These are phyloP conservation scores for Chaetothyriales sp. DNA, from an alignment of 2,329 filamentous ascomycete species.

Conservation along the genomic window DNA sequence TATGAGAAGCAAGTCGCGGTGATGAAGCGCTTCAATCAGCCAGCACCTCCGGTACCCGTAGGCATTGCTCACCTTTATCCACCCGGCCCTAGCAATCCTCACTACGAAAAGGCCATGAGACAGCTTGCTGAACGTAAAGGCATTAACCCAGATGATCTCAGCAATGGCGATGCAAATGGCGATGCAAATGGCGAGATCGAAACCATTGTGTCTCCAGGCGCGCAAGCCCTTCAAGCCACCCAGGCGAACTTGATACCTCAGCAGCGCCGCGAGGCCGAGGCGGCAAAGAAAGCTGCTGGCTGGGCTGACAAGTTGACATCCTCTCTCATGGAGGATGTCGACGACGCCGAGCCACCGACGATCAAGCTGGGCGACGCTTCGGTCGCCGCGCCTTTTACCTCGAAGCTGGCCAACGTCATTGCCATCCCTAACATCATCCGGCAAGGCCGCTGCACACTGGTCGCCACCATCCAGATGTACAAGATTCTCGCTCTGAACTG, in stretches of 20 bases:
- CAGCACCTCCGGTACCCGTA: conserved; percentile 76
- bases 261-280: conserved; percentile 41
- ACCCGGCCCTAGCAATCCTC: conserved; percentile 78
- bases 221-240: conserved; percentile 44
- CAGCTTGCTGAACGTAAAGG: conserved; percentile 72
- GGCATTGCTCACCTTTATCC: conserved; percentile 91
- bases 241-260: conserved; percentile 36
- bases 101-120: conserved; percentile 83
- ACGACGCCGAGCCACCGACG: conserved; percentile 79
- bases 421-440: conserved; percentile 97
- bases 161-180: conserved; percentile 42
- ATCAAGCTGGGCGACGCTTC: conserved; percentile 97
- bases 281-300: conserved; percentile 56
- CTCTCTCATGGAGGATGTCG: conserved; percentile 84
- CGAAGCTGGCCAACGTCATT: conserved; percentile 91
- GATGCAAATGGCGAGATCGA: conserved; percentile 39
- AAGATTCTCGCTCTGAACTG: conserved; percentile 98
- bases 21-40: conserved; percentile 93
- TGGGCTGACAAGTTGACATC: conserved; percentile 77
- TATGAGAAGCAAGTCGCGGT: conserved; percentile 90
- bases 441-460: conserved; percentile 90
- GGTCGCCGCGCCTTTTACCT: conserved; percentile 92
- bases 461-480: conserved; percentile 99
- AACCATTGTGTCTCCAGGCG: conserved; percentile 53
- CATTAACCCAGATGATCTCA: conserved; percentile 9